These are phyloP conservation scores for Colletotrichum siamense DNA, from an alignment of 2,329 filamentous ascomycete genomes.

Conservation along the genomic window DNA sequence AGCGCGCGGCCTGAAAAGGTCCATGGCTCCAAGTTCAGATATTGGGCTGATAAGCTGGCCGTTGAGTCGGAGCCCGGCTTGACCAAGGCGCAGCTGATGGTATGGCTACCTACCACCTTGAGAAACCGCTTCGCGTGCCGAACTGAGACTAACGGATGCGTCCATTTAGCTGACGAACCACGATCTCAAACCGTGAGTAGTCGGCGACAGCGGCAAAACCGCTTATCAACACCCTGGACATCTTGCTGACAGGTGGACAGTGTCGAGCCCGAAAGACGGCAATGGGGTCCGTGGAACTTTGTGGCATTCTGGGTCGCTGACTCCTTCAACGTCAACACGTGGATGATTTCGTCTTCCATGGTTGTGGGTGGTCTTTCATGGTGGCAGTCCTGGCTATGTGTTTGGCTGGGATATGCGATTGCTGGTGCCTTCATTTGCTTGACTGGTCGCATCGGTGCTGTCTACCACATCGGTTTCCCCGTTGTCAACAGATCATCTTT, in stretches of 20 bases:
- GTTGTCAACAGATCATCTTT: slow-evolving; percentile 81
- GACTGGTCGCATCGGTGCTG: slow-evolving; percentile 84
- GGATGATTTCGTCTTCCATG: slow-evolving; percentile 73
- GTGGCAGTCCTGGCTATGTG: slow-evolving; percentile 92
- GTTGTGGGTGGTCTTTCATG: slow-evolving; percentile 80
- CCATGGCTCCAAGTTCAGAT: slow-evolving; percentile 42
- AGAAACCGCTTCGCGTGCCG: neutral
- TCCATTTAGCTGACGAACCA: slow-evolving; percentile 74
- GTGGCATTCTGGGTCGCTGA: slow-evolving; percentile 88
- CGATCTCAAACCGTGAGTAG: slow-evolving; percentile 68
- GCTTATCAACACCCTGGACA: neutral
- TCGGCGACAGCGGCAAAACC: neutral
- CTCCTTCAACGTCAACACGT: slow-evolving; percentile 89
- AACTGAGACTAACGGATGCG: neutral
- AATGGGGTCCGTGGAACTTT: slow-evolving; percentile 90
- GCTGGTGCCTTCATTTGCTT: slow-evolving; percentile 76
- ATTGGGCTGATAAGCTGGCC: slow-evolving; percentile 65
- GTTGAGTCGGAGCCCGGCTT: slow-evolving; percentile 80
- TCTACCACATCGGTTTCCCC: slow-evolving; percentile 89
- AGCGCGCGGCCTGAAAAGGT: slow-evolving; percentile 24
- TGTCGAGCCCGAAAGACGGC: slow-evolving; percentile 79
- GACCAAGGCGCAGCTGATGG: slow-evolving; percentile 80
- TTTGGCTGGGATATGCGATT: slow-evolving; percentile 85
- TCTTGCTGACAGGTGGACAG: neutral
- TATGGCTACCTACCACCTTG: slow-evolving; percentile 33